These are phyloP conservation scores for Mycosphaerella sp. DNA, from an alignment of 2,329 filamentous ascomycete genomes.

Conservation along the genomic window DNA sequence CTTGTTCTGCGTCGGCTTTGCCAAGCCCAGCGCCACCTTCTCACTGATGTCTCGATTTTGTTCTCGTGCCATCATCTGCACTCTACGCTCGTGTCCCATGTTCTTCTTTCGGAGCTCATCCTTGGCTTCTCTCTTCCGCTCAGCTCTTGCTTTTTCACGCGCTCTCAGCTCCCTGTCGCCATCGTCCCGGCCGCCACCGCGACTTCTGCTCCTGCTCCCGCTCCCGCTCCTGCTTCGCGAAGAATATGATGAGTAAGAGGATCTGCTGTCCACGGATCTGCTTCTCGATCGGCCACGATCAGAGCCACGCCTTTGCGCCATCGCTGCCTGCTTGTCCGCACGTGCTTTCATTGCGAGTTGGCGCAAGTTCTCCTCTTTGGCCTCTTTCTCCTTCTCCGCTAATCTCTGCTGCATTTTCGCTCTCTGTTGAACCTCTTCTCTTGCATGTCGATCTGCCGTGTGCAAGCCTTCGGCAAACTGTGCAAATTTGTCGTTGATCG, in stretches of 20 bases:
- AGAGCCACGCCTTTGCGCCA: constrained; percentile 41
- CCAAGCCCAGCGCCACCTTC: constrained; percentile 88
- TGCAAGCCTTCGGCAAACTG: constrained; percentile 92
- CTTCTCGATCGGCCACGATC: constrained; percentile 28
- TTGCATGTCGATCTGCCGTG: constrained; percentile 87
- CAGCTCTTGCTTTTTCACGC: constrained; percentile 68
- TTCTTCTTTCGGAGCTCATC: constrained; percentile 85
- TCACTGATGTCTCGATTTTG: constrained; percentile 96
- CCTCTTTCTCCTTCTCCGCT: constrained; percentile 90
- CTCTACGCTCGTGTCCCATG: constrained; percentile 87
- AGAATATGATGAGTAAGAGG: constrained; percentile 39
- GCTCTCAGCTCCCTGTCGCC: constrained; percentile 51
- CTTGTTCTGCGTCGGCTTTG: constrained; percentile 85
- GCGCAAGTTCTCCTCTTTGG: constrained; percentile 89
- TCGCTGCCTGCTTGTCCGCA: constrained; percentile 54
- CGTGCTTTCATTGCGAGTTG: constrained; percentile 84
- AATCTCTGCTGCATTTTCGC: constrained; percentile 92
- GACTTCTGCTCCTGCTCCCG: constrained; percentile 6
- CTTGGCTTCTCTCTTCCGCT: constrained; percentile 75
- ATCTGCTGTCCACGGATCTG: constrained; percentile 28
- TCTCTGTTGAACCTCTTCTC: constrained; percentile 90
- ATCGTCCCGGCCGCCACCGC: constrained; percentile 51
- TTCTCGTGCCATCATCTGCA: constrained; percentile 89
- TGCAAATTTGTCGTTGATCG: constrained; percentile 98
- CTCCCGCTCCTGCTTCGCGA: constrained; percentile 20